Percentiles rank a stretch among this genome's conserved stretches.
Conservation (phyloP, 768 basidiomycete genomes). For the Hygrocybe coccinea region DNA sequence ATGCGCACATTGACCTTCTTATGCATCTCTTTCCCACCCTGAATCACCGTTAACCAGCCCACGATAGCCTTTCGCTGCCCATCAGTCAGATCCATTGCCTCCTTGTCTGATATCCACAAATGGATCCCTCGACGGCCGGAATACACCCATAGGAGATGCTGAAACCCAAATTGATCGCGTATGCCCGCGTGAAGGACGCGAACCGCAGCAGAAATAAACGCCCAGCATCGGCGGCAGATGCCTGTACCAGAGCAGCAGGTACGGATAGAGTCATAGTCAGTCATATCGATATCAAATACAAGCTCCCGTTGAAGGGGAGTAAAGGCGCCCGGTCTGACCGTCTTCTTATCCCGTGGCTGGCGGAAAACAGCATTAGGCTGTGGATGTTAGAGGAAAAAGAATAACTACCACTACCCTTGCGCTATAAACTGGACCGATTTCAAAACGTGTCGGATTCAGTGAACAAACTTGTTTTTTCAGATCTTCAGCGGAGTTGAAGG, state of each 20-base stretch:
- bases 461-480: constrained; percentile 85
- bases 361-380: background rate
- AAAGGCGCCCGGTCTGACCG: constrained; percentile 61
- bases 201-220: constrained; percentile 89
- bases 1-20: constrained; percentile 77
- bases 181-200: constrained; percentile 76
- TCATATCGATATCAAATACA: constrained; percentile 99
- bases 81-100: constrained; percentile 86
- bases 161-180: constrained; percentile 86
- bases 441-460: constrained; percentile 88
- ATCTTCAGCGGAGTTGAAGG: constrained; percentile 79
- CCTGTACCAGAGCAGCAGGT: constrained; percentile 90
- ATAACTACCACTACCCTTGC: constrained; percentile 57
- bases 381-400: background rate
- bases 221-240: constrained; percentile 93
- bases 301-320: constrained; percentile 81
- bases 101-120: constrained; percentile 89
- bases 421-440: constrained; percentile 93
- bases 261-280: constrained; percentile 92
- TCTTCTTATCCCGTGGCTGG: constrained; percentile 88
- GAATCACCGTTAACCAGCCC: constrained; percentile 79
- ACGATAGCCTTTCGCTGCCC: constrained; percentile 85
- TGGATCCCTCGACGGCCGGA: constrained; percentile 98
- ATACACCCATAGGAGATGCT: constrained; percentile 93
- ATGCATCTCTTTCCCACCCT: constrained; percentile 71